Base-by-base conservation (phyloP, 129 eudicot genomes). In the Cynara cardunculus region DNA sequence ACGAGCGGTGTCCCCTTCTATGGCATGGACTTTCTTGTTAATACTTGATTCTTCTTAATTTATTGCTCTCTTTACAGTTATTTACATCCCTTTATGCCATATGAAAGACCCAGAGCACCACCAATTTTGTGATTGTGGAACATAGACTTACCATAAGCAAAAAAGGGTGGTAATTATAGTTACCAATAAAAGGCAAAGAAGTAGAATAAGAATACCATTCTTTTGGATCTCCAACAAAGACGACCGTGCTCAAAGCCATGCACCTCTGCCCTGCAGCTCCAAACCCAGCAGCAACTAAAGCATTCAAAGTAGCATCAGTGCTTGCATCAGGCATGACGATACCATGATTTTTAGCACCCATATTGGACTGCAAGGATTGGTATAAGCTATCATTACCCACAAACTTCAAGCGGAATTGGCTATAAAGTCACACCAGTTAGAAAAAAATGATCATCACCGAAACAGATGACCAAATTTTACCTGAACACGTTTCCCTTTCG, bases 211-310 rank as follows among this genome's bases (percentile, higher is more conserved):
- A 56, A 72, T 92, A 95, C 99, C 99, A 95, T 69, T 85, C 82
- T 89, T 84, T 92, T 71, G 96, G 81, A 85, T 87, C 91, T 72
- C 97, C 97, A 88, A 92, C 99, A 85, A 95, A 95, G 34, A 95
- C 91, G 30, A 95, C 97, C 7, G 97, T 92, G 93, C 97, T 92
- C 78, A 95, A 89, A 39, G 99, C 99, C 99, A 95, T 95, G 81
- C 99, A 95, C 85, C 99, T 84, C 86, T 95, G 99, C 59, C 99
- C 97, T 11, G 99, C 99, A 82, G 99, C 99, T 53, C 99, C 99
- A 85, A 92, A 95, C 44, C 99, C 99, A 84, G 99, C 99, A 12
- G 99, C 97, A 83, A 89, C 87, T 71, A 95, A 81, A 69, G 99
- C 97, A 85, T 92, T 95, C 78, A 90, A 25, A 65, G 99, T 90